Percentiles rank a stretch among this genome's conserved stretches.
phyloP scores from a whole-genome alignment of 257 asterid species.

The Solanum stenotomum region DNA sequence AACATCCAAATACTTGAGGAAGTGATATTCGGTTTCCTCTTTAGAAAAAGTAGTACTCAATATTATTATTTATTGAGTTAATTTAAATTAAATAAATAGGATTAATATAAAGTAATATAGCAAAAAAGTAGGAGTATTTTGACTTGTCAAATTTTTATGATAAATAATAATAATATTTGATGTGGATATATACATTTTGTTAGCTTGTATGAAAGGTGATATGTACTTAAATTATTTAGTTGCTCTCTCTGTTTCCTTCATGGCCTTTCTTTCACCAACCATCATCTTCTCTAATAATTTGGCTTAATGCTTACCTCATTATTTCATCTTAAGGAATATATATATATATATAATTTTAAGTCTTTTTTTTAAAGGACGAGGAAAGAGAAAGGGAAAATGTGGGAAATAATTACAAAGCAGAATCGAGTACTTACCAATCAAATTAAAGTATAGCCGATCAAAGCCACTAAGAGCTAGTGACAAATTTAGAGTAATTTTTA shows the following conservation, averaged over 20 bases:
- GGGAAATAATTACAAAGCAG: too few species aligned
- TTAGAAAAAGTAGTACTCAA: background rate
- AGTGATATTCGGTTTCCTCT: background rate
- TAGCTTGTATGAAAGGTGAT: background rate
- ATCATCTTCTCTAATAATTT: constrained; percentile 17
- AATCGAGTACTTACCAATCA: too few species aligned
- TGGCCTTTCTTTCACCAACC: constrained; percentile 9
- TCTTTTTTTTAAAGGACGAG: too few species aligned
- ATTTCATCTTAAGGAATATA: background rate
- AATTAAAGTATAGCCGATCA: too few species aligned
- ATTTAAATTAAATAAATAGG: background rate
- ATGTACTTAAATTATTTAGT: background rate
- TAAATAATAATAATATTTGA: background rate
- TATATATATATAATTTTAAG: too few species aligned
- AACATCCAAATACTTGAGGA: background rate
- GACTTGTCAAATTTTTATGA: background rate
- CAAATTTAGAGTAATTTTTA: too few species aligned
- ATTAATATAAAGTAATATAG: background rate
- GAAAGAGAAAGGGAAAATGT: too few species aligned
- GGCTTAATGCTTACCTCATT: constrained; percentile 15
- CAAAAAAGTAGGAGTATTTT: background rate
- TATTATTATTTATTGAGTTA: background rate
- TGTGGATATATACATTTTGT: background rate
- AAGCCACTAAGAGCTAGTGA: too few species aligned
- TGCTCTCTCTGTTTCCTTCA: constrained; percentile 1